phyloP scores from a whole-genome alignment of 768 basidiomycete species.

The Calocybe cyanea region DNA sequence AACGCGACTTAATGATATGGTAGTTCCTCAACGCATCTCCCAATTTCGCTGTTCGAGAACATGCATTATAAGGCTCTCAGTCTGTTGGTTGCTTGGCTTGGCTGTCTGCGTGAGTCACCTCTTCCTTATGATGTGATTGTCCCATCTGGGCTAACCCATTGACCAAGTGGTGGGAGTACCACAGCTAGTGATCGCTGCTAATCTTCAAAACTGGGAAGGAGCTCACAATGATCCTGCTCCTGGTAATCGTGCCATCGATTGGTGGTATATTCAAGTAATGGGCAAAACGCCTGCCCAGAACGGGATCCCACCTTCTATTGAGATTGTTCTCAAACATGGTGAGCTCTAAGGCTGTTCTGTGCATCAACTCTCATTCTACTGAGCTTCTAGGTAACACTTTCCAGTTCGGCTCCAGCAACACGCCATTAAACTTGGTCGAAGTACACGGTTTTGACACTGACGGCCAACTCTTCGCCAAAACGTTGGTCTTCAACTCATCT shows the following conservation, averaged over 20 bases:
- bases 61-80: no score
- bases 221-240: conserved; percentile 8
- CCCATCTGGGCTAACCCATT: no score
- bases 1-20: no score
- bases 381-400: conserved; percentile 13
- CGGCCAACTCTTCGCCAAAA: conserved; percentile 11
- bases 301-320: conserved; percentile 14
- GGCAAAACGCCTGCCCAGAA: conserved; percentile 9
- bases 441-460: conserved; percentile 13
- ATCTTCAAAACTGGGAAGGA: conserved; percentile 12
- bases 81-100: no score
- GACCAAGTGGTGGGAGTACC: conserved; percentile 9
- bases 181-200: conserved; percentile 11
- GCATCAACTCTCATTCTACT: neutral
- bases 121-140: no score
- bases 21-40: no score
- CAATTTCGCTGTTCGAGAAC: no score
- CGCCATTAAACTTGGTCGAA: conserved; percentile 10
- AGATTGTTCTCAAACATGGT: conserved; percentile 15
- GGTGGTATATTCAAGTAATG: conserved; percentile 13
- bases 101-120: no score
- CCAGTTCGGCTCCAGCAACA: conserved; percentile 9
- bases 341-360: neutral
- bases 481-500: conserved; percentile 10
- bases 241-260: conserved; percentile 10